Base-by-base conservation (phyloP, 345 rosid genomes). In the Syzygium grande region DNA sequence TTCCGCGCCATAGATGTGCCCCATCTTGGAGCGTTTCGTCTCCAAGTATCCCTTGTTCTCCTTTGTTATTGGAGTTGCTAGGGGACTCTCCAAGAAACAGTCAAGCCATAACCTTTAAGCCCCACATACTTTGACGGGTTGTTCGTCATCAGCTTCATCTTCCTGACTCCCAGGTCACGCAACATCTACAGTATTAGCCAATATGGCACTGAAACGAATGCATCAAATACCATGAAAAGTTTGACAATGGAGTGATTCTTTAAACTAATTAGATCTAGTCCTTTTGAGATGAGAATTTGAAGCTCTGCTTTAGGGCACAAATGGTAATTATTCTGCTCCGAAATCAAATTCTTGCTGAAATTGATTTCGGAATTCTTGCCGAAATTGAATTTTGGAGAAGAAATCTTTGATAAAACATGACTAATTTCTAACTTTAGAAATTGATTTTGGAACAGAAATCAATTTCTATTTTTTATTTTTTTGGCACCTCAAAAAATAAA, bases 71-170 rank as follows among this genome's bases (percentile, higher is more conserved):
- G 94, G 94, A 88, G 96, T 92, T 52, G 95, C 52, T 2, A 95
- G 92, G 99, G 98, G 63, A 97, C 95, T 86, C 98, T 92, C 34
- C 95, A 95, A 23, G 91, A 92, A 86, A 97, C 88, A 6, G 95
- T 83, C 89, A 94, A 84, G 51, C 99, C 98, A 85, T 97, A 96
- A 49, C 98, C 98, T 90, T 94, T 94, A 85, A 97, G 92, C 34
- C 99, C 99, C 59, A 38, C 51, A 53, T 3, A 65, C 78, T 65
- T 65, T 16, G 22, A 29, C 3, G 43, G 41, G 88, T 97, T 96
- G 93, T 97, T 97, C 2, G 98, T 97, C 99, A 97, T 97, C 91
- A 96, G 88, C 92, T 90, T 95, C 98, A 97, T 97, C 2, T 96
- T 95, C 89, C 97, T 90, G 29, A 96, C 98, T 2, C 99, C 98